Percentiles rank a stretch among this genome's conserved stretches.
These are phyloP conservation scores for Arachis monticola DNA, from an alignment of 331 rosid genomes.

Conservation along the genomic window DNA sequence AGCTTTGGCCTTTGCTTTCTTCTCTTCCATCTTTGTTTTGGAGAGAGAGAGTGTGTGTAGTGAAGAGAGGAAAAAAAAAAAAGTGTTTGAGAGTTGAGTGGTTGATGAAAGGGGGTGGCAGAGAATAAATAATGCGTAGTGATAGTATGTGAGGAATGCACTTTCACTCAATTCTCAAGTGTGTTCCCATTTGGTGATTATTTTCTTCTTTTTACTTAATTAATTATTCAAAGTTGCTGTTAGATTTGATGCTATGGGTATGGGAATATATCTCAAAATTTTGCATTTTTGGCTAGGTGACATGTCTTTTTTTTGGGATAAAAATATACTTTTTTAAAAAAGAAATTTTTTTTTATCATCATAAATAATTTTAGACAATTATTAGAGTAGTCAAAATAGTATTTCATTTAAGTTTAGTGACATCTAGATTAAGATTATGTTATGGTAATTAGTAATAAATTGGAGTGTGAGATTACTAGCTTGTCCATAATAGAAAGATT, in stretches of 20 bases:
- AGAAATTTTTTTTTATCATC: too few relatives aligned
- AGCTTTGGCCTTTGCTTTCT: not conserved
- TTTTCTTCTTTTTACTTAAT: not conserved
- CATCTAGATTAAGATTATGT: too few relatives aligned
- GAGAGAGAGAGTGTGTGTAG: not conserved
- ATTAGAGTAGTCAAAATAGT: too few relatives aligned
- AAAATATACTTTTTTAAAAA: too few relatives aligned
- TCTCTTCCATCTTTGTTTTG: conserved; percentile 53
- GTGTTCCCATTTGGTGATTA: not conserved
- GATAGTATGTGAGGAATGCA: not conserved
- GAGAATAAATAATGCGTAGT: conserved; percentile 22
- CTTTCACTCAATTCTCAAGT: too few relatives aligned
- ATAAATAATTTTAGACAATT: too few relatives aligned
- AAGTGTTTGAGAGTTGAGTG: not conserved
- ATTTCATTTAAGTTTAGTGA: too few relatives aligned
- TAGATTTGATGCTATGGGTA: not conserved
- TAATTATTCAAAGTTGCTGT: not conserved
- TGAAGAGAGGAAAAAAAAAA: not conserved
- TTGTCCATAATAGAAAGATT: too few relatives aligned
- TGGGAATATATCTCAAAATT: too few relatives aligned
- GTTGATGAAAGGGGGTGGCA: not conserved
- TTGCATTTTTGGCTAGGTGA: not conserved
- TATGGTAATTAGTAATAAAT: too few relatives aligned
- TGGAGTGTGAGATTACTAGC: too few relatives aligned
- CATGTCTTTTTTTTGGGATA: too few relatives aligned